Conservation (phyloP, 2,329 filamentous ascomycete genomes). For the Hymenoscyphus albidus region DNA sequence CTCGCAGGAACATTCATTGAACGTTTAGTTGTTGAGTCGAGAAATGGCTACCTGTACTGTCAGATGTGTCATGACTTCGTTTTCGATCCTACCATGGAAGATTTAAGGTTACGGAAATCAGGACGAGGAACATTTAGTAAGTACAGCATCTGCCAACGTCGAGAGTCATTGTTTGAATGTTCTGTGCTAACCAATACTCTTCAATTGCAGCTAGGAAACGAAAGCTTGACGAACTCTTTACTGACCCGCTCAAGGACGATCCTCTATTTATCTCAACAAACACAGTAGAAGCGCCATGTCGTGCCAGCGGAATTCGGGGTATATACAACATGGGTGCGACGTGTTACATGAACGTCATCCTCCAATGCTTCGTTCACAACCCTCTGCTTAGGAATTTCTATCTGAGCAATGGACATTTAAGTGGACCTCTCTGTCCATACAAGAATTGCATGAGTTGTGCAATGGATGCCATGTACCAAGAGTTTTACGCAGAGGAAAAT, state of each 20-base stretch:
- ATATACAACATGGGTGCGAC: conserved; percentile 98
- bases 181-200: conserved; percentile 2
- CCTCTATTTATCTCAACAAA: conserved; percentile 74
- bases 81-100: conserved; percentile 77
- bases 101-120: conserved; percentile 66
- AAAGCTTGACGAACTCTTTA: conserved; percentile 68
- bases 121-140: conserved; percentile 63
- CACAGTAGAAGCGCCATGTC: conserved; percentile 74
- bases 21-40: conserved; percentile 69
- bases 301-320: conserved; percentile 81
- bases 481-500: conserved; percentile 68
- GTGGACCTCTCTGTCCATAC: conserved; percentile 60
- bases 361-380: conserved; percentile 92
- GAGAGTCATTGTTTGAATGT: not conserved
- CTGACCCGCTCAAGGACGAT: conserved; percentile 64
- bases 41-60: conserved; percentile 71
- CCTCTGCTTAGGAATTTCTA: conserved; percentile 89
- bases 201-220: conserved; percentile 60
- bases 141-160: conserved; percentile 24
- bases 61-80: conserved; percentile 80
- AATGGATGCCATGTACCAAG: conserved; percentile 71
- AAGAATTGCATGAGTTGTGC: conserved; percentile 64
- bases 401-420: conserved; percentile 82
- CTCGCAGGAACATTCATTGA: conserved; percentile 10
- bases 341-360: conserved; percentile 94